Percentiles rank a stretch among this genome's conserved stretches.
phyloP scores from a whole-genome alignment of 1,139 yeast species.

The Schwanniomyces etchellsii region DNA sequence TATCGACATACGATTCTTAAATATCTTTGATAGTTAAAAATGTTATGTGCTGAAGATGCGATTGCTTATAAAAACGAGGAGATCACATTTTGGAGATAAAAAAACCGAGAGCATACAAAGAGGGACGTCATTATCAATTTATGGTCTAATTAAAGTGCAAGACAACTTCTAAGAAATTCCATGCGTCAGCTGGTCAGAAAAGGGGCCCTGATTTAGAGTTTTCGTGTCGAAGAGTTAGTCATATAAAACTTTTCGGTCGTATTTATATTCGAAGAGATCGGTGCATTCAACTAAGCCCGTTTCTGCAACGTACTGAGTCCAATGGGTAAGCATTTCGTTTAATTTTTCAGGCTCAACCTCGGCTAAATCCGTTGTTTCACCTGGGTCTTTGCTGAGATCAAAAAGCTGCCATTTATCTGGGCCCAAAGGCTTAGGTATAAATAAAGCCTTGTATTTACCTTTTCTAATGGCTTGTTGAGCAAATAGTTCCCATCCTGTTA shows the following conservation, averaged over 20 bases:
- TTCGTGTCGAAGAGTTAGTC: no score
- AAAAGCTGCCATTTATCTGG: slow-evolving; percentile 47
- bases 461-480: slow-evolving; percentile 52
- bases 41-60: no score
- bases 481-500: slow-evolving; percentile 55
- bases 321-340: slow-evolving; percentile 36
- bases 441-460: slow-evolving; percentile 46
- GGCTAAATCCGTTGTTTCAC: slow-evolving; percentile 42
- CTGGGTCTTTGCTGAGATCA: slow-evolving; percentile 38
- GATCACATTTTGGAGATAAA: no score
- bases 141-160: no score
- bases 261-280: slow-evolving; percentile 3
- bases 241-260: background rate
- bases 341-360: slow-evolving; percentile 24
- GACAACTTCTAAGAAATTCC: no score
- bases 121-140: no score
- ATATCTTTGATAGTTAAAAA: no score
- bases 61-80: no score
- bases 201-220: no score
- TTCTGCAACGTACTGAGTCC: slow-evolving; percentile 51
- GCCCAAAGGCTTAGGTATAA: slow-evolving; percentile 45
- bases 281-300: slow-evolving; percentile 44
- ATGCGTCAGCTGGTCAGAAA: no score
- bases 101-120: no score
- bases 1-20: no score